Percentiles rank a stretch among this genome's conserved stretches.
Conservation (phyloP, 225 moss, liverwort and hornwort genomes). For the Bryoerythrophyllum caledonicum region DNA sequence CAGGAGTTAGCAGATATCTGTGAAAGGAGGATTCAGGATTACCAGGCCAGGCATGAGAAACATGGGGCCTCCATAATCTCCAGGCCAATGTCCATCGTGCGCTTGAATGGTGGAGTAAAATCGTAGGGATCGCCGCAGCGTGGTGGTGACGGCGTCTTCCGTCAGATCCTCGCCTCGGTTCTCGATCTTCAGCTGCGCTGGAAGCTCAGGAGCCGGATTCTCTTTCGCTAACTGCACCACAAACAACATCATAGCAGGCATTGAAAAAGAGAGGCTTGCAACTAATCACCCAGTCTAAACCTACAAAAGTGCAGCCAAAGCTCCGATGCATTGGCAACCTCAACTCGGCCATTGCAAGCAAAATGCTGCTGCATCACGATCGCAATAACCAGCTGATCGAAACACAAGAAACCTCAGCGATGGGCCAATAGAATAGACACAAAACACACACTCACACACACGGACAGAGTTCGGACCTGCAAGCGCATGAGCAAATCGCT, state of each 20-base stretch:
- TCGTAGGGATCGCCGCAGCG: slow-evolving; percentile 68
- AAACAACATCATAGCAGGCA: background rate
- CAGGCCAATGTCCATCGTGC: slow-evolving; percentile 93
- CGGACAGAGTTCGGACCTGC: slow-evolving; percentile 43
- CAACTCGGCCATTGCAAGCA: too few relatives aligned
- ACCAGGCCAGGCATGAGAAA: slow-evolving; percentile 98
- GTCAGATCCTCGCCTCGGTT: slow-evolving; percentile 44
- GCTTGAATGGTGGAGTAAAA: slow-evolving; percentile 92
- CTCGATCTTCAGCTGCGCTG: slow-evolving; percentile 49
- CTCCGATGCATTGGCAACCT: too few relatives aligned
- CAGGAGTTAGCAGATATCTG: too few relatives aligned
- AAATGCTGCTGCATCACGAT: too few relatives aligned
- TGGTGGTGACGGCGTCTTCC: slow-evolving; percentile 60
- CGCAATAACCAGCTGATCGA: background rate
- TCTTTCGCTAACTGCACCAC: slow-evolving; percentile 65
- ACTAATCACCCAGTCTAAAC: background rate
- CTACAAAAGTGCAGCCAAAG: too few relatives aligned
- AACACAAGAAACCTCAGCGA: background rate
- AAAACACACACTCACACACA: background rate
- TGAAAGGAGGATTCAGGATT: background rate
- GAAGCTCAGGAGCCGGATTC: slow-evolving; percentile 66
- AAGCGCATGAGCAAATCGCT: slow-evolving; percentile 85
- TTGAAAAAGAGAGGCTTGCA: background rate
- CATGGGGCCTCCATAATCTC: slow-evolving; percentile 98
- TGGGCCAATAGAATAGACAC: background rate